These are phyloP conservation scores for Pseudogymnoascus sp. DNA, from an alignment of 2,329 filamentous ascomycete species.

Conservation along the genomic window DNA sequence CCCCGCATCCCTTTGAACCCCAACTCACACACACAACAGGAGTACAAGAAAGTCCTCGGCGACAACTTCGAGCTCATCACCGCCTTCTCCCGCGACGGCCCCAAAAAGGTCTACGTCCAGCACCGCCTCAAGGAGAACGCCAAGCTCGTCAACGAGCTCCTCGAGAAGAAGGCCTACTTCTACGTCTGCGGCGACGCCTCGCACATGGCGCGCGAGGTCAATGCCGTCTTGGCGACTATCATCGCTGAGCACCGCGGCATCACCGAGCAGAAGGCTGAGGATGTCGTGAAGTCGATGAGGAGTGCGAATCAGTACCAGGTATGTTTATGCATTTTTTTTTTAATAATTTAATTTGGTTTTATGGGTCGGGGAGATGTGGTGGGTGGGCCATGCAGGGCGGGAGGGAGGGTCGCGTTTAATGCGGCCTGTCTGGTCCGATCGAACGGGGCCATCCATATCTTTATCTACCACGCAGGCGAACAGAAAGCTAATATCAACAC, in stretches of 20 bases:
- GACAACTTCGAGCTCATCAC: constrained; percentile 86
- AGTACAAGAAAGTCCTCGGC: constrained; percentile 74
- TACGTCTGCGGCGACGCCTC: constrained; percentile 98
- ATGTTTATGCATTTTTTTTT: constrained; percentile 22
- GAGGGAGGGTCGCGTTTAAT: neutral
- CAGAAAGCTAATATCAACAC: constrained; percentile 9
- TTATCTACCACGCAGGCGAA: neutral
- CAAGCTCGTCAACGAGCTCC: constrained; percentile 76
- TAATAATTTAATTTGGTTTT: neutral
- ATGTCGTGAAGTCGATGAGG: constrained; percentile 95
- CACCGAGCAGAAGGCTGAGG: constrained; percentile 80
- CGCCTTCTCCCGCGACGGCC: constrained; percentile 84
- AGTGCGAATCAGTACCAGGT: constrained; percentile 93
- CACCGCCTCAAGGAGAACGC: constrained; percentile 79
- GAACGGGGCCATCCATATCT: neutral
- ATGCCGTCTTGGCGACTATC: constrained; percentile 76
- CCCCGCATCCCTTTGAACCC: neutral
- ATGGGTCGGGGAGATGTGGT: neutral
- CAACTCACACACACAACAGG: constrained; percentile 46
- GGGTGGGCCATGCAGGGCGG: neutral
- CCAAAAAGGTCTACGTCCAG: constrained; percentile 94
- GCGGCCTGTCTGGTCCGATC: neutral
- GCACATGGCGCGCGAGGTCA: constrained; percentile 94
- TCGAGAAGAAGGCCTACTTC: constrained; percentile 83
- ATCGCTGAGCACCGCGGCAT: constrained; percentile 77